Conservation (phyloP, 2,329 filamentous ascomycete genomes). For the Byssochlamys sp. region DNA sequence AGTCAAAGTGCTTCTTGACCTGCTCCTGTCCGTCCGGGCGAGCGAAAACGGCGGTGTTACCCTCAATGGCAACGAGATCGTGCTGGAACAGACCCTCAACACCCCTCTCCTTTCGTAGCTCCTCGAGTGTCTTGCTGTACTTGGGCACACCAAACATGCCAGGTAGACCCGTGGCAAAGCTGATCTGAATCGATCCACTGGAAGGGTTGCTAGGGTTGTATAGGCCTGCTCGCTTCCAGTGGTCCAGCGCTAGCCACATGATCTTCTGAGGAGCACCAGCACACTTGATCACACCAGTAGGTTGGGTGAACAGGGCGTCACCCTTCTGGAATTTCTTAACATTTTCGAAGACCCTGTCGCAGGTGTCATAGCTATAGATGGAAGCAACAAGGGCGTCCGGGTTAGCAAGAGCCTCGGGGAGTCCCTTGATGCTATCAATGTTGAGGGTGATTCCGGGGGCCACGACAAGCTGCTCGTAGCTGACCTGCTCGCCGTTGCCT, state of each 20-base stretch:
- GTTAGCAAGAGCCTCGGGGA: conserved; percentile 48
- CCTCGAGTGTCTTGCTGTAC: conserved; percentile 47
- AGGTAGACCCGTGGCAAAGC: conserved; percentile 47
- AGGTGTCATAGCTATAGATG: conserved; percentile 49
- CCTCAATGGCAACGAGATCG: conserved; percentile 46
- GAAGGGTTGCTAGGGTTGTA: conserved; percentile 37
- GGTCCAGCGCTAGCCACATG: conserved; percentile 53
- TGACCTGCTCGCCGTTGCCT: conserved; percentile 45
- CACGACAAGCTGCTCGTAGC: conserved; percentile 57
- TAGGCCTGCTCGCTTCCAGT: conserved; percentile 47
- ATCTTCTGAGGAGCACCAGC: conserved; percentile 54
- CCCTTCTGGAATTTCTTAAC: conserved; percentile 43
- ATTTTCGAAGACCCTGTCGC: conserved; percentile 44
- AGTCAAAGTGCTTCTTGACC: conserved; percentile 43
- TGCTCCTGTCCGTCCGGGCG: conserved; percentile 34
- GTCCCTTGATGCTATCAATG: conserved; percentile 44
- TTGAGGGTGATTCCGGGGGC: conserved; percentile 49
- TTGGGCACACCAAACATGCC: conserved; percentile 54
- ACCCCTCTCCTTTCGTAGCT: conserved; percentile 44
- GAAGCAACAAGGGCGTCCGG: conserved; percentile 43
- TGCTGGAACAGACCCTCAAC: conserved; percentile 53
- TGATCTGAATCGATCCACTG: conserved; percentile 41
- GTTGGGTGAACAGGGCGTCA: conserved; percentile 51
- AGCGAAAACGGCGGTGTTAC: conserved; percentile 45
- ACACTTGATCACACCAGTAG: conserved; percentile 50